Percentiles rank a stretch among this genome's conserved stretches.
Evolutionary conservation across 352 stramenopile genomes (phyloP).

Genomic region (Pythium pyrilobum): DNA sequence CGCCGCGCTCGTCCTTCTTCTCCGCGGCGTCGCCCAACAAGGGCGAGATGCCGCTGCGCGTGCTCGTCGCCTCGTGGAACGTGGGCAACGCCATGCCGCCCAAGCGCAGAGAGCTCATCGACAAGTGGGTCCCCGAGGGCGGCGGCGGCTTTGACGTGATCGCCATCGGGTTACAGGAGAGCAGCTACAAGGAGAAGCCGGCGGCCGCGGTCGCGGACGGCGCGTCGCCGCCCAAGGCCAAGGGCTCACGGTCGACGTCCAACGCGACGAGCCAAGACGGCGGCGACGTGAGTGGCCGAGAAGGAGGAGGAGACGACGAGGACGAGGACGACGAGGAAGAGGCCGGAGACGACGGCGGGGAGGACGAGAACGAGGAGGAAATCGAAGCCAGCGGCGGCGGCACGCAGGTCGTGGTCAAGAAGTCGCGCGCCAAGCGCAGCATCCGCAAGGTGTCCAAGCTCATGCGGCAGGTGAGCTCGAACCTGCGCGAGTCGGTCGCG

Average conservation of each 20-base stretch:
- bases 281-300: background rate
- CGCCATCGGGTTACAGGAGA: conserved; percentile 78
- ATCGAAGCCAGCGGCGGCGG: conserved; percentile 17
- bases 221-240: background rate
- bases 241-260: conserved; percentile 10
- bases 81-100: conserved; percentile 82
- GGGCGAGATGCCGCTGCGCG: conserved; percentile 27
- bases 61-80: conserved; percentile 80
- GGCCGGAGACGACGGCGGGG: background rate
- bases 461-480: conserved; percentile 59
- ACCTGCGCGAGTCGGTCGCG: conserved; percentile 52
- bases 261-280: conserved; percentile 5
- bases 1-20: conserved; percentile 13
- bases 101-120: conserved; percentile 39
- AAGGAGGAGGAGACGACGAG: conserved; percentile 23
- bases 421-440: conserved; percentile 55
- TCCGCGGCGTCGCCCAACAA: background rate
- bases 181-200: conserved; percentile 53
- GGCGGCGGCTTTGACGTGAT: conserved; percentile 82
- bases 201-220: background rate
- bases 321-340: background rate
- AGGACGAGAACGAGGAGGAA: conserved; percentile 21
- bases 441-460: conserved; percentile 64
- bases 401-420: conserved; percentile 56
- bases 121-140: conserved; percentile 70